Evolutionary conservation across 73 alveolate genomes (phyloP), one percentile per base, ranked within the genome.

Genomic region (Uronychia setigera): DNA sequence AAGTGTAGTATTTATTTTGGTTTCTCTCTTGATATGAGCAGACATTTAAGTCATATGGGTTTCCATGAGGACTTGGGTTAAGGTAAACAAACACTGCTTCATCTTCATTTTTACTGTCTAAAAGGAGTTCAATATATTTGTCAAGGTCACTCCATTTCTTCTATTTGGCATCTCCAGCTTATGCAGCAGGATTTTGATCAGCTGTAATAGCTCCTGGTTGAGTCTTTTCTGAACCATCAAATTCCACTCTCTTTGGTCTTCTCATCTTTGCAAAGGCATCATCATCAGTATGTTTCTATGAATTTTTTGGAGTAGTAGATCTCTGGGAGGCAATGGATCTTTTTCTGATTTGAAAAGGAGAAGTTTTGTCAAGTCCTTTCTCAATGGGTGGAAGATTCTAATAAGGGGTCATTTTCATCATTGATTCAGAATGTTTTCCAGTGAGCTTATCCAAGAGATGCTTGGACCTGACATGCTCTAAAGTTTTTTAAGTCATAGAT

Each of bases 1-100:
- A 78, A 1, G 98, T 94, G 84, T 92, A 94, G 79, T 84, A 94
- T 76, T 85, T 85, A 13, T 76, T 28, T 28, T 27, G 82, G 30
- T 85, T 78, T 76, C 91, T 76, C 34, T 78, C 81, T 57, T 85
- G 33, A 60, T 85, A 85, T 33, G 91, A 85, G 82, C 87, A 77
- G 29, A 85, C 91, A 19, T 77, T 29, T 31, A 85, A 76, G 80
- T 85, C 91, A 33, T 85, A 85, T 14, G 91, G 91, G 80, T 85
- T 84, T 9, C 58, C 33, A 57, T 76, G 76, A 0, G 91, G 91
- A 58, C 77, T 85, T 0, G 91, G 85, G 58, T 85, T 85, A 35
- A 85, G 76, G 81, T 85, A 85, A 27, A 85, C 91, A 77, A 85
- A 85, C 58, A 85, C 91, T 31, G 91, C 77, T 58, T 85, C 91